Percentiles rank a stretch among this genome's conserved stretches.
Evolutionary conservation across 768 basidiomycete genomes (phyloP).

Genomic region (Mycena olivaceomarginata): DNA sequence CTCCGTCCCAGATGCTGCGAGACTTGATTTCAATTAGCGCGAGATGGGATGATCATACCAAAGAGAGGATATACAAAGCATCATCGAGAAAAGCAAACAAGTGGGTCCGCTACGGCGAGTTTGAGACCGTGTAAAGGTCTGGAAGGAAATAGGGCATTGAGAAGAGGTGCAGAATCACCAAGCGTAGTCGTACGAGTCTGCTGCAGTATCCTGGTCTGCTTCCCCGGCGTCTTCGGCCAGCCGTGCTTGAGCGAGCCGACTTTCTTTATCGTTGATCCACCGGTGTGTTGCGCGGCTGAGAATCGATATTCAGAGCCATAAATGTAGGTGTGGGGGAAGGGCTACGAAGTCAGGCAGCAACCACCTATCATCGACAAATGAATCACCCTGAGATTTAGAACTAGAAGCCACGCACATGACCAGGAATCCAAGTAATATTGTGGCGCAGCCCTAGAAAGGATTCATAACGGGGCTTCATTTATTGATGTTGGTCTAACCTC

Average conservation of each 20-base stretch:
- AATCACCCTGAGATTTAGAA: background rate
- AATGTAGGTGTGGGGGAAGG: background rate
- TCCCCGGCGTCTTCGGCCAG: conserved; percentile 69
- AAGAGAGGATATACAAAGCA: conserved; percentile 50
- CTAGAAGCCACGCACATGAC: conserved; percentile 64
- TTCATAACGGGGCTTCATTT: background rate
- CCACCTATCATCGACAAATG: conserved; percentile 60
- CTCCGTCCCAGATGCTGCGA: conserved; percentile 61
- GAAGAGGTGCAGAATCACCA: background rate
- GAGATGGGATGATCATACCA: background rate
- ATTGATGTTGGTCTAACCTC: conserved; percentile 60
- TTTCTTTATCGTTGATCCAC: conserved; percentile 62
- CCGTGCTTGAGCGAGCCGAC: conserved; percentile 65
- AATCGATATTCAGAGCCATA: background rate
- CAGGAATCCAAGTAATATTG: conserved; percentile 74
- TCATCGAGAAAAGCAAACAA: conserved; percentile 63
- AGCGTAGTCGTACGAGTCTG: conserved; percentile 60
- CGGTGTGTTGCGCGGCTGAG: conserved; percentile 66
- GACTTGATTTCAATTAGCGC: conserved; percentile 38
- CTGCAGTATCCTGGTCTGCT: conserved; percentile 63
- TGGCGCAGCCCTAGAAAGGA: conserved; percentile 72
- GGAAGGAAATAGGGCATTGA: background rate
- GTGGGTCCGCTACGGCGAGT: conserved; percentile 62
- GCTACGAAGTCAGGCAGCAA: conserved; percentile 74
- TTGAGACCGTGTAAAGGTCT: conserved; percentile 61